Base-by-base conservation (phyloP, 2,329 filamentous ascomycete species). In the Cytospora chrysosperma region DNA sequence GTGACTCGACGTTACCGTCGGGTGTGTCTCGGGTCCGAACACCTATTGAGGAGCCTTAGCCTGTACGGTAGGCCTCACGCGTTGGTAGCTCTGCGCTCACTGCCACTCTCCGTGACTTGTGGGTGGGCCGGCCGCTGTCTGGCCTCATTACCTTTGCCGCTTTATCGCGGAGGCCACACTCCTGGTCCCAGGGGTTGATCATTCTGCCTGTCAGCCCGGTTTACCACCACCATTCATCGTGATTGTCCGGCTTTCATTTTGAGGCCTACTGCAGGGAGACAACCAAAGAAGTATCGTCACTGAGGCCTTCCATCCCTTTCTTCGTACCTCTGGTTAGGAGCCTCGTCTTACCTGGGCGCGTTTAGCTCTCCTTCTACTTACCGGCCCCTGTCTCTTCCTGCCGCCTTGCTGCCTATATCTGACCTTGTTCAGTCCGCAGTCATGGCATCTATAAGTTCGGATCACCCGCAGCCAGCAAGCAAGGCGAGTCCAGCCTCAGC, bases 1-100 rank as follows among this genome's bases (percentile, higher is more conserved):
- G 40, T 43, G 17, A n/a, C 17, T n/a, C 19, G 40, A 43, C 40
- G 19, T n/a, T n/a, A 19, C 37, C 37, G 3, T 40, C 43, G 43
- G 12, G 43, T 1, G 9, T 24, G n/a, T 24, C 43, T 47, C 21
- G 21, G 4, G 10, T 12, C 43, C n/a, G n/a, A 47, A 47, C 43
- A 10, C n/a, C 28, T 47, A 37, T 61, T 55, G 51, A 37, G 59
- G 34, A 49, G 53, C 32, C 51, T n/a, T 30, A 50, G 51, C 59
- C 58, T 34, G 50, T 27, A 55, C 59, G 51, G 59, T 27, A 37
- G 59, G 59, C 59, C 59, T 55, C 59, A 21, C n/a, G 26, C 26
- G 37, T 55, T 37, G 34, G 21, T n/a, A 26, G 5, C 50, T 34
- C 37, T n/a, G 37, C 27, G 26, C 37, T 37, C 51, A 61, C 59